Evolutionary conservation across 2,329 filamentous ascomycete species (phyloP).

Genomic region (Samsoniella hepiali): DNA sequence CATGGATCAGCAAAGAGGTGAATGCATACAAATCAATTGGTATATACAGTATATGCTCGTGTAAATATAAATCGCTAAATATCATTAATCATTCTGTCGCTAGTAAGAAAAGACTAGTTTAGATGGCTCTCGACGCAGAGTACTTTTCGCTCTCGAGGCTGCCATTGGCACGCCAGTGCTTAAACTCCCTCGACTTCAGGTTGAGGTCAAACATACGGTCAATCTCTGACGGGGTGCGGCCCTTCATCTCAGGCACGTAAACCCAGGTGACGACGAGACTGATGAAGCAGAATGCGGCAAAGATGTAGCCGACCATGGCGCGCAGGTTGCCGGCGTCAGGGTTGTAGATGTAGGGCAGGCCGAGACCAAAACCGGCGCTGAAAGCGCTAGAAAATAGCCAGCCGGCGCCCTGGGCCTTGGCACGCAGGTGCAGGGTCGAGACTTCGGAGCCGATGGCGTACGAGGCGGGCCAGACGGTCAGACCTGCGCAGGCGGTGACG

Average conservation of each 20-base stretch:
- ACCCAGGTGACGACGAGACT: constrained; percentile 40
- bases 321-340: constrained; percentile 35
- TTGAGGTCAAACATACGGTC: constrained; percentile 37
- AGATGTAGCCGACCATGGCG: constrained; percentile 42
- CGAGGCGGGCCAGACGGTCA: constrained; percentile 42
- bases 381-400: constrained; percentile 40
- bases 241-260: constrained; percentile 52
- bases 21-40: background rate
- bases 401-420: constrained; percentile 42
- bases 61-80: constrained; percentile 4
- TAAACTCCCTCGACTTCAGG: constrained; percentile 30
- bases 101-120: background rate
- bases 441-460: constrained; percentile 42
- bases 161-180: constrained; percentile 8
- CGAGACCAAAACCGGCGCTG: constrained; percentile 42
- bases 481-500: constrained; percentile 40
- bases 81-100: background rate
- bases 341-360: constrained; percentile 51
- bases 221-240: constrained; percentile 45
- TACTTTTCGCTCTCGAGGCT: background rate
- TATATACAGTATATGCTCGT: background rate
- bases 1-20: too few relatives aligned
- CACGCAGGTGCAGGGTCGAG: constrained; percentile 41
- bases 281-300: constrained; percentile 34
- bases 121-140: background rate